These are phyloP conservation scores for Triticum monococcum DNA, from an alignment of 176 grass and related monocot species.

Conservation along the genomic window DNA sequence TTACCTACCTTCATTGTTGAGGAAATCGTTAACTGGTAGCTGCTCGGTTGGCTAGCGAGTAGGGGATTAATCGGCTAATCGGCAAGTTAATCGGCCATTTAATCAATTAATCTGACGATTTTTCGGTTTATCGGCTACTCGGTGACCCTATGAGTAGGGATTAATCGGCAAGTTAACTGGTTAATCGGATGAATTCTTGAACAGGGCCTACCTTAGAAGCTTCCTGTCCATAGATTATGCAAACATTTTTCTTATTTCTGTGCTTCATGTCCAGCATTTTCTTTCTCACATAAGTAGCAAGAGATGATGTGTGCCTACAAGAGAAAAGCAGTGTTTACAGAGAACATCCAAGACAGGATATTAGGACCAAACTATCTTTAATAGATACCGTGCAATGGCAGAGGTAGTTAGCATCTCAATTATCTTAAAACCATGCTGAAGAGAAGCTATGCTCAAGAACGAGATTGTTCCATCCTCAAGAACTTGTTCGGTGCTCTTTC, in stretches of 20 bases:
- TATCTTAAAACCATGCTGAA: slow-evolving; percentile 85
- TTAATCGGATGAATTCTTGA: too few species aligned
- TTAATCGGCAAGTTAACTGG: too few species aligned
- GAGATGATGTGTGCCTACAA: slow-evolving; percentile 72
- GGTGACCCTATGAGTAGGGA: too few species aligned
- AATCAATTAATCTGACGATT: too few species aligned
- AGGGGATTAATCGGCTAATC: too few species aligned
- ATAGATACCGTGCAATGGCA: slow-evolving; percentile 63
- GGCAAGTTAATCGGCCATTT: too few species aligned
- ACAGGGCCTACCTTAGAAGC: slow-evolving; percentile 69
- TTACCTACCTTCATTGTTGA: too few species aligned
- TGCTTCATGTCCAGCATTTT: slow-evolving; percentile 82
- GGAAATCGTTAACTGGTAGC: too few species aligned
- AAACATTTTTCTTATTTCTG: slow-evolving; percentile 71
- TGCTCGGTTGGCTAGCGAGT: too few species aligned
- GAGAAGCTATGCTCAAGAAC: slow-evolving; percentile 87
- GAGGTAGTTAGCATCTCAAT: slow-evolving; percentile 59
- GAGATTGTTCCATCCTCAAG: slow-evolving; percentile 92
- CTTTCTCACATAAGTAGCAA: slow-evolving; percentile 69
- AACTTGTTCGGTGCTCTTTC: slow-evolving; percentile 71
- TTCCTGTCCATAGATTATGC: slow-evolving; percentile 66
- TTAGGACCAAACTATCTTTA: slow-evolving; percentile 8
- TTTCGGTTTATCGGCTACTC: too few species aligned
- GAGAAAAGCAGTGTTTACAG: slow-evolving; percentile 22
- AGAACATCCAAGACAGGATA: background rate